Percentiles rank a stretch among this genome's conserved stretches.
Conservation (phyloP, 352 stramenopile genomes). For the Blastocystis sp. region DNA sequence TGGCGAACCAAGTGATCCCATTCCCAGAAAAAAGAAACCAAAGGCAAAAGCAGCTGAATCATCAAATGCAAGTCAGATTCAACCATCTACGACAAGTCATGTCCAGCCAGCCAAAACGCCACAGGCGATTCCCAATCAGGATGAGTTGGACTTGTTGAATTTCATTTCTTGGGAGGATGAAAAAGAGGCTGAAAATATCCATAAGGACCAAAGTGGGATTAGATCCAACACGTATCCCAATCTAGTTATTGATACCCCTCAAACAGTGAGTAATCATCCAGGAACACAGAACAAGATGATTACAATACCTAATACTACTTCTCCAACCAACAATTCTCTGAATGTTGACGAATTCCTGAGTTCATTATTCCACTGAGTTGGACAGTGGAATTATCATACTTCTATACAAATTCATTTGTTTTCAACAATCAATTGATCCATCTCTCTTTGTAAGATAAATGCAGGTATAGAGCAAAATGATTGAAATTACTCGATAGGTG, state of each 20-base stretch:
- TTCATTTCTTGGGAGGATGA: conserved; percentile 51
- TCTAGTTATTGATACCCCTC: too few species aligned
- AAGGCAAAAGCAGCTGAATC: neutral
- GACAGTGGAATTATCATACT: too few species aligned
- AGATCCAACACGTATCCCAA: too few species aligned
- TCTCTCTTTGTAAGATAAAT: conserved; percentile 78
- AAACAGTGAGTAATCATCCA: too few species aligned
- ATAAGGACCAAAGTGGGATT: too few species aligned
- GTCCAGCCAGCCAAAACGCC: neutral
- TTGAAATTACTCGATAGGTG: neutral
- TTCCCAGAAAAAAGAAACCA: neutral
- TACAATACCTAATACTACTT: too few species aligned
- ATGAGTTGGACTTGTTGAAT: neutral
- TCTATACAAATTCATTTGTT: too few species aligned
- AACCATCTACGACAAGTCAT: neutral
- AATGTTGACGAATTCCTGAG: neutral
- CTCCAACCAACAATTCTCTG: too few species aligned
- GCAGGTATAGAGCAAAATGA: conserved; percentile 50
- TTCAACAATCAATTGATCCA: too few species aligned
- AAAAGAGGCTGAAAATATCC: neutral
- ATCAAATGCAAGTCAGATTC: neutral
- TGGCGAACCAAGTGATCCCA: neutral
- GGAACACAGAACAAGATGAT: too few species aligned
- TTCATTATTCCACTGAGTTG: neutral
- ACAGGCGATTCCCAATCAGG: neutral